A percentile compares a stretch with the other conserved stretches of the same genome.
Conservation (phyloP, 305 asterid species). For the Solanum hybrid region DNA sequence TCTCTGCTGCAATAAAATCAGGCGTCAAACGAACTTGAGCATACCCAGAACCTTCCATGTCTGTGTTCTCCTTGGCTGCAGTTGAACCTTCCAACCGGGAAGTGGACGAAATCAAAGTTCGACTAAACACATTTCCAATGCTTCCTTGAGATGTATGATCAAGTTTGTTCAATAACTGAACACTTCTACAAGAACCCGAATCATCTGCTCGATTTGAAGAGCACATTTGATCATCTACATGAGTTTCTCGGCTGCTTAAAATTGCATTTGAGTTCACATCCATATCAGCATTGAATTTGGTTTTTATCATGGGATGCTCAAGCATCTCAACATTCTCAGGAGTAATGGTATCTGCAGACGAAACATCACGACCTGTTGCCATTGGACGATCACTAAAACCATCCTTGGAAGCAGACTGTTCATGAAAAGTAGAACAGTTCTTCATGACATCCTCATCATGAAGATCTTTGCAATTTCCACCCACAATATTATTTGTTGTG, state of each 20-base stretch:
- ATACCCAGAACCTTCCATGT: constrained; percentile 6
- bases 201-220: constrained; percentile 1
- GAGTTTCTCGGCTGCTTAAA: background rate
- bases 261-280: background rate
- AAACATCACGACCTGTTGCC: background rate
- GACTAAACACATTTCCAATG: background rate
- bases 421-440: constrained; percentile 3
- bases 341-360: background rate
- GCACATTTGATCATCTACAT: constrained; percentile 1
- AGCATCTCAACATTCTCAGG: background rate
- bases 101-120: constrained; percentile 15
- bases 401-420: constrained; percentile 9
- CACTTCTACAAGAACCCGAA: background rate
- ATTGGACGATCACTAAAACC: background rate
- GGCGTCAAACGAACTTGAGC: background rate
- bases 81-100: background rate
- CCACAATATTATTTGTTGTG: constrained; percentile 13
- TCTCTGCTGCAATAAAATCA: background rate
- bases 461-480: constrained; percentile 14
- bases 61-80: constrained; percentile 12
- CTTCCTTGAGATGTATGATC: constrained; percentile 6
- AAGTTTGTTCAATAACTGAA: constrained; percentile 6
- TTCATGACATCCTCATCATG: constrained; percentile 17
- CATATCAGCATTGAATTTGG: constrained; percentile 6
- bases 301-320: background rate